Conservation (phyloP, 1,284 basidiomycete species). For the Malassezia vespertilionis region DNA sequence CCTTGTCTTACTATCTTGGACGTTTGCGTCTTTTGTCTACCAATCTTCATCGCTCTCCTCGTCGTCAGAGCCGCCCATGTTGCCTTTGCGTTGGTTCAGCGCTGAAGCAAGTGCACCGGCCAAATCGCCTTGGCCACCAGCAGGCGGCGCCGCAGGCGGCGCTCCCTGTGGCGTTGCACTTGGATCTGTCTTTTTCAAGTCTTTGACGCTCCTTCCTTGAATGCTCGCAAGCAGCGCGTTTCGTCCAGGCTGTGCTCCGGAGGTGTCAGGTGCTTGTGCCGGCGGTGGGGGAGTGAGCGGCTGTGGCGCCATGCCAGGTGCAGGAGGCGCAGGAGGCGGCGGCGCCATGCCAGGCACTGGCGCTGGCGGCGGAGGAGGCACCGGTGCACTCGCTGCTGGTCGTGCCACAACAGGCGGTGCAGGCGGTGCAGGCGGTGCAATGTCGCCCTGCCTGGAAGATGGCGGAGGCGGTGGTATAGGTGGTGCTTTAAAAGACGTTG, state of each 20-base stretch:
- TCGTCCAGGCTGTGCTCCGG: conserved; percentile 46
- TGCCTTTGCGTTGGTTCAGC: conserved; percentile 67
- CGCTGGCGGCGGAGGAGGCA: conserved; percentile 11
- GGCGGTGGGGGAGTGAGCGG: conserved; percentile 48
- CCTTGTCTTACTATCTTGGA: neutral
- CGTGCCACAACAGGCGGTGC: neutral
- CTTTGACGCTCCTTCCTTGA: conserved; percentile 60
- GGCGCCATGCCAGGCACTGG: conserved; percentile 1
- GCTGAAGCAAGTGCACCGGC: conserved; percentile 61
- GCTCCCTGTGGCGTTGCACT: conserved; percentile 16
- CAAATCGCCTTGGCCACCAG: conserved; percentile 52
- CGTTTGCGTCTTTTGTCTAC: conserved; percentile 16
- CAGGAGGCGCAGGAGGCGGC: conserved; percentile 38
- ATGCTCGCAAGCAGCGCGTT: conserved; percentile 59
- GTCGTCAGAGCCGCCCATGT: conserved; percentile 77
- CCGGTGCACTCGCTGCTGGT: neutral
- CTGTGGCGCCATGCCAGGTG: conserved; percentile 48
- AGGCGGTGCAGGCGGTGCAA: conserved; percentile 5
- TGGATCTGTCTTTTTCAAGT: conserved; percentile 59
- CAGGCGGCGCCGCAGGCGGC: conserved; percentile 15
- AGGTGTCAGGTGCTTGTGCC: conserved; percentile 38
- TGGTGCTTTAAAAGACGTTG: neutral
- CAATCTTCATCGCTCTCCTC: conserved; percentile 57
- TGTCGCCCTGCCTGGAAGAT: neutral
- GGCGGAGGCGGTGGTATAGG: neutral